phyloP scores from a whole-genome alignment of 2,329 filamentous ascomycete genomes.

The Claviceps pusilla region DNA sequence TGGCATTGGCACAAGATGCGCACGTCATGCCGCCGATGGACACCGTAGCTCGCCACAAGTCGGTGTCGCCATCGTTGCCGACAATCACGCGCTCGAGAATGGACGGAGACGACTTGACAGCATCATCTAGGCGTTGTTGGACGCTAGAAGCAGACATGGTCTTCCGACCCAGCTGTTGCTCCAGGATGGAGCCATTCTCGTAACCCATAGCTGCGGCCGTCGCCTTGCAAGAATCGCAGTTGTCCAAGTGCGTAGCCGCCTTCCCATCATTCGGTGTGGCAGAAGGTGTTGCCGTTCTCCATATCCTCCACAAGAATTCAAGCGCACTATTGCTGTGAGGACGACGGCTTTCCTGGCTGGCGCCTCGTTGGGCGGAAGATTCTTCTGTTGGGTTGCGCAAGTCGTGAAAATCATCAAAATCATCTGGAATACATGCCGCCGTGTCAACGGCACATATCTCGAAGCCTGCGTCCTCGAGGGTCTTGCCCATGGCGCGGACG shows the following conservation, averaged over 20 bases:
- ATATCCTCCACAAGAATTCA: slow-evolving; percentile 19
- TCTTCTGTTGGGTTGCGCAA: slow-evolving; percentile 6
- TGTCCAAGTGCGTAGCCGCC: slow-evolving; percentile 21
- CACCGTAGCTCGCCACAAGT: slow-evolving; percentile 33
- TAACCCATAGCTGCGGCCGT: slow-evolving; percentile 6
- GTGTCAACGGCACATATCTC: slow-evolving; percentile 37
- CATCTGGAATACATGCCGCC: slow-evolving; percentile 17
- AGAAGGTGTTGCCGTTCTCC: slow-evolving; percentile 13
- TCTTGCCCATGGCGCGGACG: slow-evolving; percentile 27
- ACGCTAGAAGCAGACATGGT: slow-evolving; percentile 3
- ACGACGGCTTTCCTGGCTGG: slow-evolving; percentile 11
- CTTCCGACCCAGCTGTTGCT: slow-evolving; percentile 2
- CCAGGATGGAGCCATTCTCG: slow-evolving; percentile 3
- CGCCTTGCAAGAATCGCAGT: slow-evolving; percentile 22
- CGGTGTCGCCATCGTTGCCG: slow-evolving; percentile 4
- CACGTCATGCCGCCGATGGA: slow-evolving; percentile 63
- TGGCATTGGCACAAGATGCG: slow-evolving; percentile 48
- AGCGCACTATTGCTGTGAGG: slow-evolving; percentile 10
- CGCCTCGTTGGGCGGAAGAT: slow-evolving; percentile 7
- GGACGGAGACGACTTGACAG: slow-evolving; percentile 3
- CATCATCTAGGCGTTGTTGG: slow-evolving; percentile 1
- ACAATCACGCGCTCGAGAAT: slow-evolving; percentile 13
- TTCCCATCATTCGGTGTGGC: slow-evolving; percentile 11
- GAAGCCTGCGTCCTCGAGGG: slow-evolving; percentile 43
- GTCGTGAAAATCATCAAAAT: slow-evolving; percentile 9